Percentiles rank a stretch among this genome's conserved stretches.
Conservation (phyloP, 257 asterid genomes). For the Nicotiana undulata region DNA sequence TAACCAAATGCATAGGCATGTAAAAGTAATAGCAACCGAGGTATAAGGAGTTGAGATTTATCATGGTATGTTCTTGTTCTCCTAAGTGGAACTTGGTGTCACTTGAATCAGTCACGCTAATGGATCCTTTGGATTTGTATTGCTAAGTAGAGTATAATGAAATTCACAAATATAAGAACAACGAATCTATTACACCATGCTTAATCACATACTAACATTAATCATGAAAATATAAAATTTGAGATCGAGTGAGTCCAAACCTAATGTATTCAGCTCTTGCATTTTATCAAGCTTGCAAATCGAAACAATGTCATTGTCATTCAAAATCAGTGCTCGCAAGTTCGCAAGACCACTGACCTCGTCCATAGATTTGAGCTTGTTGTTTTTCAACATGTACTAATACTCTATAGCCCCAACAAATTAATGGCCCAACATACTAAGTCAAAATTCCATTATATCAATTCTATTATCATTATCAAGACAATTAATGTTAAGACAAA, state of each 20-base stretch:
- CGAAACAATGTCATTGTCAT: slow-evolving; percentile 65
- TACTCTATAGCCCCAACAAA: no score
- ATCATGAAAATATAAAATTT: not conserved
- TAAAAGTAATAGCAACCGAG: not conserved
- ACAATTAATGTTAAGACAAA: no score
- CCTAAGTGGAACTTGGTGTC: not conserved
- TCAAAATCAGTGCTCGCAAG: slow-evolving; percentile 81
- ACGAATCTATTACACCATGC: not conserved
- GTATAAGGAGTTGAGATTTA: not conserved
- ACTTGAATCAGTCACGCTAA: not conserved
- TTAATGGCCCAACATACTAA: no score
- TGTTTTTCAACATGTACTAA: slow-evolving; percentile 3
- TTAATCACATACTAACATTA: not conserved
- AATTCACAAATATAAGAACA: not conserved
- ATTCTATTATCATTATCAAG: no score
- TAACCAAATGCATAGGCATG: not conserved
- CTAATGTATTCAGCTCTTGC: slow-evolving; percentile 82
- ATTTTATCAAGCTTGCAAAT: slow-evolving; percentile 72
- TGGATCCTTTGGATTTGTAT: not conserved
- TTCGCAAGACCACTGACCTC: slow-evolving; percentile 51
- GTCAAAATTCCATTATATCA: no score
- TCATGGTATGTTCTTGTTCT: not conserved
- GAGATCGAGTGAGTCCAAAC: slow-evolving; percentile 22
- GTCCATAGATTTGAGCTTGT: slow-evolving; percentile 77
- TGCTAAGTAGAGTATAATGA: not conserved